Evolutionary conservation across 108 stramenopile species (phyloP).

Genomic region (Skeletonema menzelii): DNA sequence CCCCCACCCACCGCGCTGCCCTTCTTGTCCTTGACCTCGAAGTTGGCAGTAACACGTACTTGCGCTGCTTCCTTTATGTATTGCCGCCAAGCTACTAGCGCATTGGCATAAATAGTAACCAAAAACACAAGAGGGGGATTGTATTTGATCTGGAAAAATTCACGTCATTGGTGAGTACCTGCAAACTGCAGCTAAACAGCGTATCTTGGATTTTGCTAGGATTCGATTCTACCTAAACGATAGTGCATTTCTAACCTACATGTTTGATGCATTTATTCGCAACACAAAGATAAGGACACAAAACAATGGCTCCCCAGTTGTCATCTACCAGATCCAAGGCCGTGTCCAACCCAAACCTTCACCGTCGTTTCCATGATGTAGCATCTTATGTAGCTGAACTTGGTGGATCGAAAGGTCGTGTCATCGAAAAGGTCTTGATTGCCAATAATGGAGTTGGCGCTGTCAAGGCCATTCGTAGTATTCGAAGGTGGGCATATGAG

Average conservation of each 20-base stretch:
- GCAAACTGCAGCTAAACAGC: not conserved
- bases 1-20: too few relatives aligned
- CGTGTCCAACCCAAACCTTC: constrained; percentile 43
- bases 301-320: not conserved
- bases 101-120: not conserved
- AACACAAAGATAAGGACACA: not conserved
- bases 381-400: constrained; percentile 64
- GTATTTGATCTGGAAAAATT: not conserved
- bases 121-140: not conserved
- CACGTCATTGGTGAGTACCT: not conserved
- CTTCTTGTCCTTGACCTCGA: too few relatives aligned
- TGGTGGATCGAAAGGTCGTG: constrained; percentile 64
- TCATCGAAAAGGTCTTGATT: constrained; percentile 87
- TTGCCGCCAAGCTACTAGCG: not conserved
- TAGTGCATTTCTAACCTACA: not conserved
- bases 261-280: not conserved
- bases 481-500: constrained; percentile 95
- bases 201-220: not conserved
- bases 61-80: not conserved
- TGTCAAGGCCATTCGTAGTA: constrained; percentile 97
- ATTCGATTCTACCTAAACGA: not conserved
- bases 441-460: constrained; percentile 96
- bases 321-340: not conserved
- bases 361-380: constrained; percentile 75
- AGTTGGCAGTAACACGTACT: not conserved